Evolutionary conservation across 306 rosid genomes (phyloP), one percentile per base, ranked within the genome.

Genomic region (Quercus aquifolioides): DNA sequence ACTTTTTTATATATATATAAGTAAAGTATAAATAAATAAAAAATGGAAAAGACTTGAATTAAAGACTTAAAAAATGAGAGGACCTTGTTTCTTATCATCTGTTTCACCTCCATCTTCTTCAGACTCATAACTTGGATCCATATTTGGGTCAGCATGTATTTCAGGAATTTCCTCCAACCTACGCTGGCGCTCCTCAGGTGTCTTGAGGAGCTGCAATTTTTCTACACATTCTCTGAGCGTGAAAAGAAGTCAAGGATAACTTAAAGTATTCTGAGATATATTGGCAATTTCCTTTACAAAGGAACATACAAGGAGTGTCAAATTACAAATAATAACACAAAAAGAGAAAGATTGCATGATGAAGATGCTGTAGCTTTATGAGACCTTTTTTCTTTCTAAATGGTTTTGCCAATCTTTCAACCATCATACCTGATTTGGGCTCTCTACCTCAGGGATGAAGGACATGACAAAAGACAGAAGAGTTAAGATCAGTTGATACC

Each of bases 161-260:
- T 89, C 94, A 54, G 97, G 89, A 77, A 92, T 85, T 81, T 96
- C 99, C 70, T 90, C 99, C 82, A 91, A 86, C 78, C 99, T 96
- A 20, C 99, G 98, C 77, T 90, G 98, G 60, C 99, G 98, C 79
- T 96, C 99, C 88, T 96, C 98, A 2, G 98, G 99, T 23, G 98
- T 89, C 88, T 90, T 96, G 73, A 96, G 76, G 82, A 91, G 91
- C 88, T 96, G 99, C 87, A 96, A 82, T 82, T 96, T 96, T 91
- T 96, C 99, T 4, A 96, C 98, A 85, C 99, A 96, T 88, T 96
- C 99, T 88, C 99, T 88, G 79, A 96, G 99, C 97, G 99, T 96
- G 80, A 80, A 76, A 77, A 55, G 51, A 76, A 84, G 97, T 96
- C 77, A 93, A 90, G 93, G 94, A 85, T 85, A 56, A 79, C 78